Evolutionary conservation across 495 filamentous ascomycete genomes (phyloP), one percentile per base, ranked within the genome.

Genomic region (Terfezia boudieri): DNA sequence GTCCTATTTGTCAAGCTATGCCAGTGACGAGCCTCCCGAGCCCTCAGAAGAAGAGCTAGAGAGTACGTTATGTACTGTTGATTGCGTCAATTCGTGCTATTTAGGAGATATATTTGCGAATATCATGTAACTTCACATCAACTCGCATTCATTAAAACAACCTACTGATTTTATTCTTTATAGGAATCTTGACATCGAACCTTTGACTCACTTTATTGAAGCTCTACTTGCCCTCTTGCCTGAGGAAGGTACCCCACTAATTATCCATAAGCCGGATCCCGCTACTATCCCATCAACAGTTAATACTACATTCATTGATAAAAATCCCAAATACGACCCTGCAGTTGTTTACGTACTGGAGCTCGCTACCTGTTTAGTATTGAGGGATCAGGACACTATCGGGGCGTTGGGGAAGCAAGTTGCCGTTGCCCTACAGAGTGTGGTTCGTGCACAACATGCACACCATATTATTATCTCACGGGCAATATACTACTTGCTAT

Each of bases 1-100:
- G 1, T 93, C 84, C 6, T 96, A 95, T 59, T 83, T 99, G 20
- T 92, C 88, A n/a, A 95, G 87, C 65, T 95, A 96, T 70, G 90
- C 92, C 26, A 92, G 87, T 16, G 92, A 95, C 64, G 90, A 99
- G 59, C 90, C 90, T 9, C 90, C 90, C 7, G 92, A 96, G 68
- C 90, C 90, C 1, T 95, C 90, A 0, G 87, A 94, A 54, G 90
- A 96, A 62, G 90, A 99, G 66, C 72, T 99, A 50, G 92, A 96
- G 58, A 94, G 88, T 64, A 96, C 90, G 0, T 68, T 96, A 14
- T 87, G 83, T 65, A 89, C 92, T 0, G 86, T 94, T 8, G 90
- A 96, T 62, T 96, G 89, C 58, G 78, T 99, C 38, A 86, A 87
- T 56, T 79, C 83, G 36, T 96, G 92, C 67, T 79, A 80, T 54